Conservation (phyloP, 2,329 filamentous ascomycete genomes). For the Aureobasidium uvarum region DNA sequence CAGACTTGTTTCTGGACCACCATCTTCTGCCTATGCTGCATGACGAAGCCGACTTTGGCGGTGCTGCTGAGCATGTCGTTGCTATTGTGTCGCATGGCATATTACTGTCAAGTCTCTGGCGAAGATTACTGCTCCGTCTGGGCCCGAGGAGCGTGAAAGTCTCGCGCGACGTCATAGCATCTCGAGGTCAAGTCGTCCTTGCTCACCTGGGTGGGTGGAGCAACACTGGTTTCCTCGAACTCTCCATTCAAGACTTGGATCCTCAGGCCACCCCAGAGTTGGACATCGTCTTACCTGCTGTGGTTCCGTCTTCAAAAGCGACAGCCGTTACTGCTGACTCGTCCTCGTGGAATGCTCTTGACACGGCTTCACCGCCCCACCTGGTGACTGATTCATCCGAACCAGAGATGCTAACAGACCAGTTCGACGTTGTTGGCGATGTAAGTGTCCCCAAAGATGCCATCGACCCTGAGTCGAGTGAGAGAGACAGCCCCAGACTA, state of each 20-base stretch:
- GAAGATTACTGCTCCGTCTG: conserved; percentile 59
- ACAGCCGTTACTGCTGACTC: background rate
- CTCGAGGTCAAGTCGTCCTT: conserved; percentile 43
- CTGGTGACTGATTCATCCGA: background rate
- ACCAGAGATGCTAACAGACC: background rate
- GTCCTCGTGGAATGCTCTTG: background rate
- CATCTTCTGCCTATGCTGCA: conserved; percentile 60
- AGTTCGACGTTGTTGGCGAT: conserved; percentile 5
- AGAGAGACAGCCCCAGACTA: background rate
- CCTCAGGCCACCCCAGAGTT: background rate
- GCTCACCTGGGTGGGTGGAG: conserved; percentile 61
- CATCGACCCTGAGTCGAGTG: background rate
- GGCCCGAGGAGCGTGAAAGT: conserved; percentile 48
- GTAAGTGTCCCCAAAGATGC: conserved; percentile 14
- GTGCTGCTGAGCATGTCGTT: conserved; percentile 46
- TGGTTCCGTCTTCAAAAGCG: background rate
- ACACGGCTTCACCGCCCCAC: background rate
- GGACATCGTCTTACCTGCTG: background rate
- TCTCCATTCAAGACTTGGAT: background rate
- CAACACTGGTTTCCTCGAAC: conserved; percentile 63
- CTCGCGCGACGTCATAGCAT: conserved; percentile 44
- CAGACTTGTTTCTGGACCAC: conserved; percentile 63
- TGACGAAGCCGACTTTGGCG: conserved; percentile 30
- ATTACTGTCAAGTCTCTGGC: conserved; percentile 68
- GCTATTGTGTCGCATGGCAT: conserved; percentile 81